Evolutionary conservation across 495 filamentous ascomycete species (phyloP).

Genomic region (Penicillium ochrochloron): DNA sequence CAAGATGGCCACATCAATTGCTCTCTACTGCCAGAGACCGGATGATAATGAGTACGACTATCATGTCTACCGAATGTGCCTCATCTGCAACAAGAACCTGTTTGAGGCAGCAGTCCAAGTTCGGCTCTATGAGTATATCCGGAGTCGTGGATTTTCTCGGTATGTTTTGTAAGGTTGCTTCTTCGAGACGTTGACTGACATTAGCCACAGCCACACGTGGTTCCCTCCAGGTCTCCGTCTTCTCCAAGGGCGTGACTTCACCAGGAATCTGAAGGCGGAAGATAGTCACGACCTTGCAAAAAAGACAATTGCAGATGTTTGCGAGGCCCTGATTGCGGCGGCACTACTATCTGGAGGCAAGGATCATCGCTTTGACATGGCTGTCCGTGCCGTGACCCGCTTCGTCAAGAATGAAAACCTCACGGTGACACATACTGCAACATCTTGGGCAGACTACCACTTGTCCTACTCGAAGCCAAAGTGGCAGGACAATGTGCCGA

Average conservation of each 20-base stretch:
- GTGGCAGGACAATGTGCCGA: slow-evolving; percentile 64
- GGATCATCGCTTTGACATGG: slow-evolving; percentile 70
- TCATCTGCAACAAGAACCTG: slow-evolving; percentile 92
- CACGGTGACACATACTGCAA: slow-evolving; percentile 64
- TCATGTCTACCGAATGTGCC: slow-evolving; percentile 86
- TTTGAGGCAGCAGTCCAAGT: slow-evolving; percentile 73
- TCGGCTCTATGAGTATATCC: slow-evolving; percentile 73
- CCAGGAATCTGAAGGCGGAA: slow-evolving; percentile 56
- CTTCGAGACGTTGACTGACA: slow-evolving; percentile 10
- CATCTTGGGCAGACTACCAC: slow-evolving; percentile 72
- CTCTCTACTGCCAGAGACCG: slow-evolving; percentile 75
- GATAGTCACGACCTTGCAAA: slow-evolving; percentile 73
- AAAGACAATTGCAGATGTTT: slow-evolving; percentile 96
- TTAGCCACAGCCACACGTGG: slow-evolving; percentile 57
- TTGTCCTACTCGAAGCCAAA: slow-evolving; percentile 68
- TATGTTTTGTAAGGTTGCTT: slow-evolving; percentile 28
- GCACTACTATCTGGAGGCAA: slow-evolving; percentile 69
- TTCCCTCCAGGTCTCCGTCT: slow-evolving; percentile 78
- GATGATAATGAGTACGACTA: slow-evolving; percentile 83
- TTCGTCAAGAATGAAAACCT: slow-evolving; percentile 61
- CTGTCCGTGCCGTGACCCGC: slow-evolving; percentile 79
- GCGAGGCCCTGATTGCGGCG: slow-evolving; percentile 92
- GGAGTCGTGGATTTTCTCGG: slow-evolving; percentile 80
- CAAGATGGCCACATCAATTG: slow-evolving; percentile 93
- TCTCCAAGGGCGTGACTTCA: slow-evolving; percentile 62